Conservation (phyloP, 805 yeast species). For the Ogataea thermomethanolica region DNA sequence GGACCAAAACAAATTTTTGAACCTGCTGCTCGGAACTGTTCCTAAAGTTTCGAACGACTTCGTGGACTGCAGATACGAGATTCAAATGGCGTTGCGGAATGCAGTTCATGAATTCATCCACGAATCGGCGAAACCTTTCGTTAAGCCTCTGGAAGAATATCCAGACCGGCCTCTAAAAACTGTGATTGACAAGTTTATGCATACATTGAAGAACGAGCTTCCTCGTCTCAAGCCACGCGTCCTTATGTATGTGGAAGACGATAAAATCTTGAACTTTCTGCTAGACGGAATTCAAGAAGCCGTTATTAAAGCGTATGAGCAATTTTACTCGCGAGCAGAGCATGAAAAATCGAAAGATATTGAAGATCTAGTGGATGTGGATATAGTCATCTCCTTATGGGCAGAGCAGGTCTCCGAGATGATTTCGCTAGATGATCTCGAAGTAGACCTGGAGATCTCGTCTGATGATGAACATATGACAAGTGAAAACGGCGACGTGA, state of each 20-base stretch:
- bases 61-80: constrained; percentile 72
- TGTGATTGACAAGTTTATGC: constrained; percentile 39
- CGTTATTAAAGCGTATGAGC: constrained; percentile 54
- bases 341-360: constrained; percentile 30
- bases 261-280: constrained; percentile 45
- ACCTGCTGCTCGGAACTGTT: constrained; percentile 49
- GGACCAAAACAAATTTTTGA: constrained; percentile 18
- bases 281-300: constrained; percentile 66
- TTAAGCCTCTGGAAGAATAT: constrained; percentile 40
- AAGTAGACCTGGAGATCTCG: constrained; percentile 6
- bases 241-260: constrained; percentile 53
- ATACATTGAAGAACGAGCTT: constrained; percentile 48
- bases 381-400: constrained; percentile 45
- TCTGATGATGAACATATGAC: constrained; percentile 13
- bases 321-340: constrained; percentile 38
- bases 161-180: constrained; percentile 13
- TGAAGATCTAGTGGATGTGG: constrained; percentile 60
- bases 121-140: constrained; percentile 46
- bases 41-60: constrained; percentile 79
- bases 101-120: constrained; percentile 68
- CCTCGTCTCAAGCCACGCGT: constrained; percentile 55
- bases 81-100: constrained; percentile 68
- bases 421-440: constrained; percentile 24
- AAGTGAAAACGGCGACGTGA: constrained; percentile 25
- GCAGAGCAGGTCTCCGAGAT: constrained; percentile 34